Conservation (phyloP, 768 basidiomycete species). For the Kondoa subrosea region DNA sequence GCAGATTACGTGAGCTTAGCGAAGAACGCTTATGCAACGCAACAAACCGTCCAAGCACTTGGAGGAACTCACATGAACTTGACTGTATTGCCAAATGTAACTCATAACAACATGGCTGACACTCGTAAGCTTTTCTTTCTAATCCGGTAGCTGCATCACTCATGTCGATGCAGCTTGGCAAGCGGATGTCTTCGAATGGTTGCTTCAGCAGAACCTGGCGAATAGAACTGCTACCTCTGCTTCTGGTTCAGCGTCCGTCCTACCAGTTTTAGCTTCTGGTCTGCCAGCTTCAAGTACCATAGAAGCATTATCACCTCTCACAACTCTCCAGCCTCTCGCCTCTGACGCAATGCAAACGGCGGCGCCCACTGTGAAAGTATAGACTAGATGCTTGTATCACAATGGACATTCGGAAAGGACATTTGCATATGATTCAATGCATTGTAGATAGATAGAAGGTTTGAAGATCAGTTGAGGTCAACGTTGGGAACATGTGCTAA, state of each 20-base stretch:
- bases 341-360: no score
- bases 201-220: not conserved
- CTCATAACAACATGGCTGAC: not conserved
- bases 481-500: not conserved
- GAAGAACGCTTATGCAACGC: not conserved
- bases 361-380: no score
- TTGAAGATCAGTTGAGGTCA: not conserved
- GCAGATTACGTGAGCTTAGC: not conserved
- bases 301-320: not conserved
- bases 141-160: not conserved
- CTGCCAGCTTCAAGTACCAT: not conserved
- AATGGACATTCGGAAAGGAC: no score
- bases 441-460: no score
- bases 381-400: no score
- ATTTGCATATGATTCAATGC: no score
- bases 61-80: not conserved
- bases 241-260: not conserved
- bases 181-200: not conserved
- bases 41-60: not conserved
- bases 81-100: not conserved
- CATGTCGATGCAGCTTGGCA: not conserved
- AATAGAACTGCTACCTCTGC: not conserved
- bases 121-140: not conserved
- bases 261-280: not conserved
- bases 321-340: no score